Base-by-base conservation (phyloP, 2,329 filamentous ascomycete species). In the Neobulgaria alba region DNA sequence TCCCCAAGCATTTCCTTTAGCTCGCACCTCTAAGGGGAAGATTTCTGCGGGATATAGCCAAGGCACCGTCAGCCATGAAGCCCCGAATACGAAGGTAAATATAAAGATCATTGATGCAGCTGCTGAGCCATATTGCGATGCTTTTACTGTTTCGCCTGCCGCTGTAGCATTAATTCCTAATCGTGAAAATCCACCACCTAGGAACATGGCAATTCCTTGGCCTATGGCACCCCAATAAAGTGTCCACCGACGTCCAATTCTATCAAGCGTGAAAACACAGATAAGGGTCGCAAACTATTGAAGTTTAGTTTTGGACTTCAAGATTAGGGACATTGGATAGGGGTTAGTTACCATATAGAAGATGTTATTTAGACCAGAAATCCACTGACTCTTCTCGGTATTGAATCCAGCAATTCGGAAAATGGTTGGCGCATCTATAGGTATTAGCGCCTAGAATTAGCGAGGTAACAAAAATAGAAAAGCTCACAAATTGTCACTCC, bases 1-100 rank as follows among this genome's bases (percentile, higher is more conserved):
- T 15, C 83, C 82, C 72, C 77, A 86, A 0, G 82, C 80, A 45
- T 86, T 87, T 4, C 82, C 83, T 51, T 82, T 80, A 1, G 83
- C 82, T 16, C 83, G 72, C 0, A 85, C 72, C 45, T 81, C 72
- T 0, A 85, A 61, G 0, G 82, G 81, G 53, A 85, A 87, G 41
- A 86, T 86, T 56, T 88, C 82, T 1, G 82, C 79, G 0, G 78
- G 79, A 41, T 82, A 82, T 0, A 83, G 60, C 75, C 75, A 76
- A 1, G 75, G 75, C 0, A 77, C 69, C 0, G 66, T 72, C 5
- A 73, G 51, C 68, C 69, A 72, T 1, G 0, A 66, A 0, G 66
- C 64, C 0, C 66, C 79, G 47, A 83, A 83, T 0, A 78, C 65
- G 2, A 68, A 70, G 0, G 77, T 82, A 58, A 79, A 84, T 34